phyloP scores from a whole-genome alignment of 2,329 filamentous ascomycete species.

The Cytospora schulzeri region DNA sequence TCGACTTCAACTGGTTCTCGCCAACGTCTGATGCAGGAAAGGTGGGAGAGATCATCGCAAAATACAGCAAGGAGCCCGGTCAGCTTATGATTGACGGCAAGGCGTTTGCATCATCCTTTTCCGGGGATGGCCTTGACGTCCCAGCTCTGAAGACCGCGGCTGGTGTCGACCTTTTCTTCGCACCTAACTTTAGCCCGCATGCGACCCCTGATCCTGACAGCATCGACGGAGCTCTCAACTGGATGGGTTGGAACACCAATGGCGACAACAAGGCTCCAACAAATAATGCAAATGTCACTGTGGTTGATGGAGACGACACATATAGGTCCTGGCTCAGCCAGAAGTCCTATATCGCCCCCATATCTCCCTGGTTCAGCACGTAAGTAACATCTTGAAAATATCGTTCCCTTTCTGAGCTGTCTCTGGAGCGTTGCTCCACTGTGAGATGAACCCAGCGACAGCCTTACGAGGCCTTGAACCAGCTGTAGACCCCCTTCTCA shows the following conservation, averaged over 20 bases:
- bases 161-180: constrained; percentile 48
- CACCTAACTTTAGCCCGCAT: constrained; percentile 52
- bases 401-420: not conserved
- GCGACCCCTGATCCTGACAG: constrained; percentile 38
- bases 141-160: constrained; percentile 44
- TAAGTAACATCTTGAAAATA: not conserved
- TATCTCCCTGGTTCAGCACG: constrained; percentile 29
- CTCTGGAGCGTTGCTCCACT: not conserved
- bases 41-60: constrained; percentile 48
- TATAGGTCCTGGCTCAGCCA: constrained; percentile 41
- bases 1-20: constrained; percentile 41
- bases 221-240: constrained; percentile 48
- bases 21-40: constrained; percentile 37
- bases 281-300: constrained; percentile 40
- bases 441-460: not conserved
- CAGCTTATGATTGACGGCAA: constrained; percentile 53
- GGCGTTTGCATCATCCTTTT: constrained; percentile 57
- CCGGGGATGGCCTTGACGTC: constrained; percentile 49
- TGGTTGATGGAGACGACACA: constrained; percentile 41
- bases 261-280: constrained; percentile 54
- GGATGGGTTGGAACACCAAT: constrained; percentile 44
- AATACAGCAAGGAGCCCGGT: constrained; percentile 45
- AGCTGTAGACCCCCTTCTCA: not conserved
- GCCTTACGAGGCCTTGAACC: not conserved
- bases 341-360: constrained; percentile 30